phyloP scores from a whole-genome alignment of 2,329 filamentous ascomycete species.

The Ambrosiella beaveri region DNA sequence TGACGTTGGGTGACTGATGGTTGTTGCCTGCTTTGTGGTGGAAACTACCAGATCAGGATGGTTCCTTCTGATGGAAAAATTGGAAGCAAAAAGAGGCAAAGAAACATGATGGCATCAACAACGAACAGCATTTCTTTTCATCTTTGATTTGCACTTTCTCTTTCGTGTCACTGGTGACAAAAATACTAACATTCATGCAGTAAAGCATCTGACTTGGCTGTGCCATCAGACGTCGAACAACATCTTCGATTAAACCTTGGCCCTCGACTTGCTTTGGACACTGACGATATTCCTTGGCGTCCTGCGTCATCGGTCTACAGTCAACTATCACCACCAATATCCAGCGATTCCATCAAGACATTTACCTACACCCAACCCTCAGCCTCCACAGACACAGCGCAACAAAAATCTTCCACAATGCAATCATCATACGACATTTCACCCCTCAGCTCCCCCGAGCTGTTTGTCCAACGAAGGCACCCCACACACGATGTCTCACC shows the following conservation, averaged over 20 bases:
- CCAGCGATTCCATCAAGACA: neutral
- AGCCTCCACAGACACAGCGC: neutral
- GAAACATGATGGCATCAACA: too few relatives aligned
- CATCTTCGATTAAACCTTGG: neutral
- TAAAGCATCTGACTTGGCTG: neutral
- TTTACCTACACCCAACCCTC: neutral
- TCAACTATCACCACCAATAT: neutral
- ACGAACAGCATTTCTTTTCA: too few relatives aligned
- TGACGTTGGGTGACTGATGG: too few relatives aligned
- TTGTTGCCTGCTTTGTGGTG: too few relatives aligned
- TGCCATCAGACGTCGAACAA: neutral
- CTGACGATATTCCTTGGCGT: neutral
- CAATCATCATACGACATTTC: slow-evolving; percentile 26
- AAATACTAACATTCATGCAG: neutral
- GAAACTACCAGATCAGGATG: too few relatives aligned
- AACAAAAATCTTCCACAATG: neutral
- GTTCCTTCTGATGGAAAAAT: too few relatives aligned
- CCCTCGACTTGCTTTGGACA: neutral
- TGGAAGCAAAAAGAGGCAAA: too few relatives aligned
- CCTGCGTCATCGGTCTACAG: slow-evolving; percentile 3
- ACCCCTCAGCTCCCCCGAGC: slow-evolving; percentile 40
- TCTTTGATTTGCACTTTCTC: too few relatives aligned
- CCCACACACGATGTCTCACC: slow-evolving; percentile 29
- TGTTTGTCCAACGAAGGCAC: neutral
- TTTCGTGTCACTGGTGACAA: neutral